Conservation (phyloP, 768 basidiomycete genomes). For the Fistulinella prunicolor region DNA sequence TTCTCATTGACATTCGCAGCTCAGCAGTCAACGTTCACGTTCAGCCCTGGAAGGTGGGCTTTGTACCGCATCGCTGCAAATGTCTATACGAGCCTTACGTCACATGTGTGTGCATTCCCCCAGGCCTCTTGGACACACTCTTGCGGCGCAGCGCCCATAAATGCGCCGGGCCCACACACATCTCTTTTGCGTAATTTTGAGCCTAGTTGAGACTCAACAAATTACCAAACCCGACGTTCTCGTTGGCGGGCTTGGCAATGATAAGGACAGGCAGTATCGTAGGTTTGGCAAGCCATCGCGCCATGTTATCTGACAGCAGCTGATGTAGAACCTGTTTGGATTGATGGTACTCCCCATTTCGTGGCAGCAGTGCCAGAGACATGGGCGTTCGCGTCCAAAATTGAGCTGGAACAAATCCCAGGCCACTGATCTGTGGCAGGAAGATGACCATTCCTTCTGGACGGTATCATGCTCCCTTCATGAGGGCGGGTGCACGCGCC, state of each 20-base stretch:
- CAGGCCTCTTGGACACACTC: slow-evolving; percentile 43
- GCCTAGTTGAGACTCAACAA: neutral
- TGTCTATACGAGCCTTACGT: slow-evolving; percentile 48
- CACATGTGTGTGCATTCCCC: slow-evolving; percentile 39
- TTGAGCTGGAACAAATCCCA: slow-evolving; percentile 44
- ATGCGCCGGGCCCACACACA: slow-evolving; percentile 12
- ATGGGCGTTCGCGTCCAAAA: slow-evolving; percentile 32
- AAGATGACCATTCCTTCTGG: slow-evolving; percentile 42
- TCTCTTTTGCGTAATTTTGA: slow-evolving; percentile 17
- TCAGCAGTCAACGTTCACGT: too few species aligned
- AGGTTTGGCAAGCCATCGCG: slow-evolving; percentile 8
- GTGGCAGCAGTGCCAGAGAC: slow-evolving; percentile 30
- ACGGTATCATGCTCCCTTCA: slow-evolving; percentile 60
- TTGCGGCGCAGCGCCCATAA: slow-evolving; percentile 38
- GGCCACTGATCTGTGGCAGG: slow-evolving; percentile 59
- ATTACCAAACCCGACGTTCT: neutral
- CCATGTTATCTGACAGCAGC: slow-evolving; percentile 7
- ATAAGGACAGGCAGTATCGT: slow-evolving; percentile 9
- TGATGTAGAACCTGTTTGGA: slow-evolving; percentile 28
- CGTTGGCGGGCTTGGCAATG: neutral
- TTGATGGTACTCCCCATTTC: slow-evolving; percentile 31
- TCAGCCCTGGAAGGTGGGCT: slow-evolving; percentile 50
- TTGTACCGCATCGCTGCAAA: slow-evolving; percentile 38
- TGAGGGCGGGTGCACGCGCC: slow-evolving; percentile 56
- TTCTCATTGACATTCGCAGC: neutral